Evolutionary conservation across 2,329 filamentous ascomycete genomes (phyloP).

Genomic region (Ophiostoma sp.): DNA sequence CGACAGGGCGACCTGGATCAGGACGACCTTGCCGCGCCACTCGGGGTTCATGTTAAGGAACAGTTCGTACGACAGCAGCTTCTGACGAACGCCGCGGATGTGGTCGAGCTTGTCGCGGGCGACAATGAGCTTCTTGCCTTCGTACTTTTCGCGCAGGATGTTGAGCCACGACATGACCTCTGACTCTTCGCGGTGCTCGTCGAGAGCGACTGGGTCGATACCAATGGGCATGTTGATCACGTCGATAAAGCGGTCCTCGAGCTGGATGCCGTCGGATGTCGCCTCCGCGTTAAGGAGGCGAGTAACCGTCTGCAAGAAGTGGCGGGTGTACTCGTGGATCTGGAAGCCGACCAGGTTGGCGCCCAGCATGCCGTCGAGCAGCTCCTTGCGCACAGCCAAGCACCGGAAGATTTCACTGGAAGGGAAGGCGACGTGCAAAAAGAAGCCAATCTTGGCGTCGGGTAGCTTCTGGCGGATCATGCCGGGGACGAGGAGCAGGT

Average conservation of each 20-base stretch:
- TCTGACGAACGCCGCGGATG: conserved; percentile 89
- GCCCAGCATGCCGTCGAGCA: conserved; percentile 89
- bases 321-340: conserved; percentile 86
- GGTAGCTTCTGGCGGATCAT: conserved; percentile 90
- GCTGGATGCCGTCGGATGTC: conserved; percentile 79
- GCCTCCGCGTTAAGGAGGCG: conserved; percentile 88
- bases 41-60: conserved; percentile 93
- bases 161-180: conserved; percentile 78
- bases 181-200: conserved; percentile 66
- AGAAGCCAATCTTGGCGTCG: conserved; percentile 94
- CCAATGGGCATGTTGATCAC: conserved; percentile 85
- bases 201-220: conserved; percentile 78
- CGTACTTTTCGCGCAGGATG: conserved; percentile 79
- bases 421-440: conserved; percentile 91
- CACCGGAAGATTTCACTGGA: conserved; percentile 96
- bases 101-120: conserved; percentile 92
- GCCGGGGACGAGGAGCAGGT: conserved; percentile 80
- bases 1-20: conserved; percentile 92
- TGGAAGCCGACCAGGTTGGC: conserved; percentile 93
- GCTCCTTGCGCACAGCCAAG: conserved; percentile 78
- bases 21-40: conserved; percentile 82
- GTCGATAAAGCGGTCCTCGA: conserved; percentile 92
- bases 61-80: conserved; percentile 86
- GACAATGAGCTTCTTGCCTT: conserved; percentile 86
- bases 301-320: conserved; percentile 95